A percentile compares a stretch with the other conserved stretches of the same genome.
Evolutionary conservation across 768 basidiomycete genomes (phyloP).

Genomic region (Lentinula sp.): DNA sequence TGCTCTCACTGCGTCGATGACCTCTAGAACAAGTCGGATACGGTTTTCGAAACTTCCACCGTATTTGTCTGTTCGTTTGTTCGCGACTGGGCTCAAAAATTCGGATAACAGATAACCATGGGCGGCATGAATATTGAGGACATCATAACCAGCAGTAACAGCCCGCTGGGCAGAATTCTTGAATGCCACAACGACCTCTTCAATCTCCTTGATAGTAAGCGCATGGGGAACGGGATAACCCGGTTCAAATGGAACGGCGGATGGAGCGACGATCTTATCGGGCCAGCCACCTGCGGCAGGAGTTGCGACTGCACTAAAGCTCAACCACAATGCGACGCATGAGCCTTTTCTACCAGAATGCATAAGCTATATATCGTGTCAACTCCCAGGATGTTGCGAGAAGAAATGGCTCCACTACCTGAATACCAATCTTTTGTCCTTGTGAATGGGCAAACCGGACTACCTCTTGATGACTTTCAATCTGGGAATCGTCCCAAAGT

Average conservation of each 20-base stretch:
- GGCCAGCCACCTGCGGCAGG: slow-evolving; percentile 43
- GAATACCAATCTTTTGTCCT: slow-evolving; percentile 64
- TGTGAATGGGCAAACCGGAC: slow-evolving; percentile 68
- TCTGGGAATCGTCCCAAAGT: slow-evolving; percentile 59
- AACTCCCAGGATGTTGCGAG: slow-evolving; percentile 21
- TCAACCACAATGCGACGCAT: slow-evolving; percentile 56
- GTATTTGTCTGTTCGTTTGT: slow-evolving; percentile 63
- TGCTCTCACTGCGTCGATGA: slow-evolving; percentile 57
- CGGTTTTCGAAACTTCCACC: slow-evolving; percentile 72
- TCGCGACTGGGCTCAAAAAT: slow-evolving; percentile 56
- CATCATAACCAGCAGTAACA: slow-evolving; percentile 54
- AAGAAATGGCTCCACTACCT: slow-evolving; percentile 20
- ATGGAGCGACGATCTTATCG: slow-evolving; percentile 52
- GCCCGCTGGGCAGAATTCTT: slow-evolving; percentile 44
- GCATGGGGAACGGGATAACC: slow-evolving; percentile 48
- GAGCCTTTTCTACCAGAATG: slow-evolving; percentile 78
- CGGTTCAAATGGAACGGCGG: slow-evolving; percentile 36
- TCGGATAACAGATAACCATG: slow-evolving; percentile 54
- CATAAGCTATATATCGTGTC: slow-evolving; percentile 29
- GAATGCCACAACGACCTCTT: slow-evolving; percentile 51
- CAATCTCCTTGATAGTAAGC: slow-evolving; percentile 50
- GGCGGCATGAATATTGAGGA: slow-evolving; percentile 57
- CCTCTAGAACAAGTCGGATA: slow-evolving; percentile 53
- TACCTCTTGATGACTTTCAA: slow-evolving; percentile 37
- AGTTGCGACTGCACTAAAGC: slow-evolving; percentile 24